Evolutionary conservation across 2,329 filamentous ascomycete species (phyloP).

Genomic region (Pseudogymnoascus sp.): DNA sequence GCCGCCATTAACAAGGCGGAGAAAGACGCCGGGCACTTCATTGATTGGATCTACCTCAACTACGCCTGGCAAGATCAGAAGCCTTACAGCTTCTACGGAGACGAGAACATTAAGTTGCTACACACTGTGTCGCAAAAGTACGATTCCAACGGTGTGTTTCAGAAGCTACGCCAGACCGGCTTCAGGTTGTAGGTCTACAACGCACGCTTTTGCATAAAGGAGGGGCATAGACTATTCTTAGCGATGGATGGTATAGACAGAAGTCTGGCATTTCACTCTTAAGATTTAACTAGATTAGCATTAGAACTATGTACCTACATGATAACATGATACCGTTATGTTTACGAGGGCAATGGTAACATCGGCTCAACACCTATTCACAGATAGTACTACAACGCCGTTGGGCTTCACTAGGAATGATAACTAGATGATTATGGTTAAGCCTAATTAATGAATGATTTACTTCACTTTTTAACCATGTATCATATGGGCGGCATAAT

Average conservation of each 20-base stretch:
- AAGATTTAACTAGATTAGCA: not conserved
- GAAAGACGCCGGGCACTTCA: slow-evolving; percentile 9
- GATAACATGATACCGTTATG: no score
- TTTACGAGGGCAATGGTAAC: no score
- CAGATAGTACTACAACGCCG: not conserved
- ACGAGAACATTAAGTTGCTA: slow-evolving; percentile 31
- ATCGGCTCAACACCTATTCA: no score
- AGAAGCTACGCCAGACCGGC: slow-evolving; percentile 23
- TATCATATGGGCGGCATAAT: not conserved
- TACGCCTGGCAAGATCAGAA: slow-evolving; percentile 38
- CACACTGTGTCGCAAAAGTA: slow-evolving; percentile 29
- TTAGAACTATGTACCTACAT: not conserved
- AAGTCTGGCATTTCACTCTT: not conserved
- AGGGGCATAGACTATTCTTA: not conserved
- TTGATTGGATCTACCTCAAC: slow-evolving; percentile 38
- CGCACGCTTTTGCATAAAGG: not conserved
- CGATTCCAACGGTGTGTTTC: slow-evolving; percentile 33
- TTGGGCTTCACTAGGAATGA: no score
- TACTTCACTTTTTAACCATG: no score
- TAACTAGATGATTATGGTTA: not conserved
- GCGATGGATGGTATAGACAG: not conserved
- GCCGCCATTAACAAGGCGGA: slow-evolving; percentile 10
- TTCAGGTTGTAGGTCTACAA: slow-evolving; percentile 27
- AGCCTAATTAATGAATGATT: not conserved
- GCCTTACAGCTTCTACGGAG: slow-evolving; percentile 35